These are phyloP conservation scores for Aspergillus sp. DNA, from an alignment of 2,329 filamentous ascomycete species.

Conservation along the genomic window DNA sequence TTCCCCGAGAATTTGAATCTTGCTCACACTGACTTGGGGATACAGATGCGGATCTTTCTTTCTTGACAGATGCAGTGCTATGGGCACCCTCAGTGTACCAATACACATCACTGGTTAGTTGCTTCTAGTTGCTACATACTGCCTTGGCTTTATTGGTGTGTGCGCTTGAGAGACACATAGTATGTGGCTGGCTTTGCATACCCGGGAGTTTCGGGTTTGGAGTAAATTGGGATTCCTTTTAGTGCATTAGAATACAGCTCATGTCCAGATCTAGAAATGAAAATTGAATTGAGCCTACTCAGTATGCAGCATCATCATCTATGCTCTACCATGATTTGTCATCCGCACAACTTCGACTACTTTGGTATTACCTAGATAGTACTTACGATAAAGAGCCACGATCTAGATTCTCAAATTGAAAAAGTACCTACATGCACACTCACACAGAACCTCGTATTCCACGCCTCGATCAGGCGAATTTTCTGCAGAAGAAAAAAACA, in stretches of 20 bases:
- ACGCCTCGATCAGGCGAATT: neutral
- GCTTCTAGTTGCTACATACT: neutral
- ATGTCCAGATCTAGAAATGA: neutral
- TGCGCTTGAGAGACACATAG: no score
- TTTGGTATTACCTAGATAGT: no score
- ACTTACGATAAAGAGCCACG: no score
- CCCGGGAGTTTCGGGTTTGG: neutral
- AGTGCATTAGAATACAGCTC: neutral
- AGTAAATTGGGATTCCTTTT: neutral
- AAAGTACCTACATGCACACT: no score
- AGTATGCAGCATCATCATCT: no score
- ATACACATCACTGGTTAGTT: neutral
- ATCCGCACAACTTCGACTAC: no score
- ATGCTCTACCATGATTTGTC: no score
- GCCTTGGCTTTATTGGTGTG: neutral
- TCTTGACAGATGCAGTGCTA: neutral
- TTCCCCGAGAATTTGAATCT: no score
- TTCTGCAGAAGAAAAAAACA: neutral
- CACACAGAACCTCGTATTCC: neutral
- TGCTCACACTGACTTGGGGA: neutral
- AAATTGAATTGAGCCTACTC: neutral
- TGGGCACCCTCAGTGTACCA: neutral
- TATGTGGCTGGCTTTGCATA: neutral
- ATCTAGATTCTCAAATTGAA: no score
- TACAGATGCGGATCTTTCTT: slow-evolving; percentile 12